Evolutionary conservation across 2,329 filamentous ascomycete genomes (phyloP).

Genomic region (Plenodomus biglobosus): DNA sequence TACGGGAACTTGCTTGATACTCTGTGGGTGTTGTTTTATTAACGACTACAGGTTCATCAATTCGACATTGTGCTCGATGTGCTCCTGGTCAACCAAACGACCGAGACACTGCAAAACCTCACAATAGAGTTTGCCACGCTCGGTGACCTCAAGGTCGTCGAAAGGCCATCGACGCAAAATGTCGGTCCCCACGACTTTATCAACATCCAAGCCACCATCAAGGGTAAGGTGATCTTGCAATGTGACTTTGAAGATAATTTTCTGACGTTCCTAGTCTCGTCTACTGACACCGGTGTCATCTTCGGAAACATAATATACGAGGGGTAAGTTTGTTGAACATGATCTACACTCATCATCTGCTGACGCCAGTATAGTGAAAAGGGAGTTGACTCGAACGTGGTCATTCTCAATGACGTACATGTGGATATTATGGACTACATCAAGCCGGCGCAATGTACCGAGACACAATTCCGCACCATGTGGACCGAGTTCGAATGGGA

Average conservation of each 20-base stretch:
- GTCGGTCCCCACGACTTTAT: slow-evolving; percentile 94
- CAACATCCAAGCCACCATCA: slow-evolving; percentile 98
- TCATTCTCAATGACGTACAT: slow-evolving; percentile 96
- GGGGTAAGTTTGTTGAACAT: slow-evolving; percentile 50
- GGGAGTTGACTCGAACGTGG: slow-evolving; percentile 73
- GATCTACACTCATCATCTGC: not conserved
- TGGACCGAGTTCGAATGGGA: slow-evolving; percentile 99
- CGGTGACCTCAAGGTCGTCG: slow-evolving; percentile 95
- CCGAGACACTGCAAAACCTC: slow-evolving; percentile 92
- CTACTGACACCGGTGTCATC: slow-evolving; percentile 96
- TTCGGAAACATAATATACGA: slow-evolving; percentile 99
- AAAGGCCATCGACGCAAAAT: slow-evolving; percentile 94
- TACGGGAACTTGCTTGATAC: slow-evolving; percentile 4
- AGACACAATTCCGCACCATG: slow-evolving; percentile 99
- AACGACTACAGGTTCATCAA: slow-evolving; percentile 66
- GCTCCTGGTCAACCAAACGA: slow-evolving; percentile 94
- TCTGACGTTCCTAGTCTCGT: slow-evolving; percentile 65
- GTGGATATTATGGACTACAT: slow-evolving; percentile 99
- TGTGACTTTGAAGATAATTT: slow-evolving; percentile 32
- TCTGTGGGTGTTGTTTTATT: slow-evolving; percentile 2
- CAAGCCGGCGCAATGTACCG: slow-evolving; percentile 91
- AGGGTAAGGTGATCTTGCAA: slow-evolving; percentile 67
- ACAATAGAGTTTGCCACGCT: slow-evolving; percentile 98
- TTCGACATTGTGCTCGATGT: slow-evolving; percentile 98
- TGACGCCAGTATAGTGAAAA: slow-evolving; percentile 72